Evolutionary conservation across 176 grass and related monocot genomes (phyloP), one percentile per base, ranked within the genome.

Genomic region (Raddia guianensis): DNA sequence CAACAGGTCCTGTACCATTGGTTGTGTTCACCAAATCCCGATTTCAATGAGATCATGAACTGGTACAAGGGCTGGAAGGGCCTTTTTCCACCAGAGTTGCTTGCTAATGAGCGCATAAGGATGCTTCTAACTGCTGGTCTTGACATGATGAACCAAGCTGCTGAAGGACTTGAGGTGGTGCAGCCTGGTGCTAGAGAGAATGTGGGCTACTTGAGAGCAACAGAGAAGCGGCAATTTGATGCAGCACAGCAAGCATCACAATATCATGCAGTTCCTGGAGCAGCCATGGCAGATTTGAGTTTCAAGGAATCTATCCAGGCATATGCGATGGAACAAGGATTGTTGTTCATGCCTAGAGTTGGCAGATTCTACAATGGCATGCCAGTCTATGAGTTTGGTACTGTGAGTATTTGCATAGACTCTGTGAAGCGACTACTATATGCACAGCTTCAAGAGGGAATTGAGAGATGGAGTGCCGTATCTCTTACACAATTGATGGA

Each of bases 111-210:
- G 68, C 79, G 91, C 59, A 90, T 94, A 72, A 68, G 85, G 18
- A 80, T 88, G 76, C 83, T 97, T 44, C 57, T 97, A 54, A 94
- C 71, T 7, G 47, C 82, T 51, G 89, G 94, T 49, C 87, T 97
- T 67, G 91, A 94, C 76, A 97, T 94, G 94, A 97, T 97, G 91
- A 90, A 94, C 78, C 87, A 88, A 74, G 94, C 89, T 76, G 91
- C 86, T 20, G 91, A 97, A 81, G 94, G 89, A 45, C 82, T 83
- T 57, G 84, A 97, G 66, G 80, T 94, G n/a, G 84, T 86, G 68
- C 89, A 91, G 57, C 91, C 89, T 77, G 89, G 91, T 19, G 78
- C 87, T 64, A 84, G 63, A 69, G 94, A 97, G 69, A 93, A 94
- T 55, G 80, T 91, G 5, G 87, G 88, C 61, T 94, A 86, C 75